phyloP scores from a whole-genome alignment of 768 basidiomycete species.

The Lactarius indigo region DNA sequence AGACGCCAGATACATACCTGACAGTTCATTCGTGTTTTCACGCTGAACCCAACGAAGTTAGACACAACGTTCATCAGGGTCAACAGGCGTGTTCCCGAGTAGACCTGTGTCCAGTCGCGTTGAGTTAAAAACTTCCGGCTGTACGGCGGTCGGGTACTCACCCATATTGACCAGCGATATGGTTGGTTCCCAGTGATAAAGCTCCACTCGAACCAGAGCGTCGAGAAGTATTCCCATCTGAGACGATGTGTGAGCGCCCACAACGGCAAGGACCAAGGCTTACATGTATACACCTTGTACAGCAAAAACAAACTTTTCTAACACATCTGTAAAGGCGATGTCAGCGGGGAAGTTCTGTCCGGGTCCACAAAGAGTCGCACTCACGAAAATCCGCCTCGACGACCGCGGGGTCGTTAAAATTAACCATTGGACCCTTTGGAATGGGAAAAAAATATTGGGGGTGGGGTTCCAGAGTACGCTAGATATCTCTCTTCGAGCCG shows the following conservation, averaged over 20 bases:
- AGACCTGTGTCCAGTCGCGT: constrained; percentile 6
- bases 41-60: neutral
- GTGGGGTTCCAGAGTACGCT: neutral
- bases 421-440: neutral
- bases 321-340: neutral
- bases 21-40: neutral
- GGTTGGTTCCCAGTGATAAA: constrained; percentile 9
- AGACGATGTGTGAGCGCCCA: neutral
- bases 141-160: neutral
- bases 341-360: neutral
- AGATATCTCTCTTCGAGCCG: neutral
- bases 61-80: constrained; percentile 7
- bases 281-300: constrained; percentile 12
- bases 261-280: neutral
- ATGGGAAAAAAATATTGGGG: neutral
- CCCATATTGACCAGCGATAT: constrained; percentile 23
- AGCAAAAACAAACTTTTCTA: neutral
- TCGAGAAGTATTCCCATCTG: constrained; percentile 22
- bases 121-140: neutral
- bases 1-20: constrained; percentile 5
- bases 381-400: constrained; percentile 2
- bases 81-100: neutral
- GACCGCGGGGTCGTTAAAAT: neutral
- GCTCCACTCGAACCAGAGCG: constrained; percentile 21
- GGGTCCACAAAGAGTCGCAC: neutral